A percentile compares a stretch with the other conserved stretches of the same genome.
Evolutionary conservation across 2,329 filamentous ascomycete species (phyloP).

Genomic region (Penicillium brevicompactum): DNA sequence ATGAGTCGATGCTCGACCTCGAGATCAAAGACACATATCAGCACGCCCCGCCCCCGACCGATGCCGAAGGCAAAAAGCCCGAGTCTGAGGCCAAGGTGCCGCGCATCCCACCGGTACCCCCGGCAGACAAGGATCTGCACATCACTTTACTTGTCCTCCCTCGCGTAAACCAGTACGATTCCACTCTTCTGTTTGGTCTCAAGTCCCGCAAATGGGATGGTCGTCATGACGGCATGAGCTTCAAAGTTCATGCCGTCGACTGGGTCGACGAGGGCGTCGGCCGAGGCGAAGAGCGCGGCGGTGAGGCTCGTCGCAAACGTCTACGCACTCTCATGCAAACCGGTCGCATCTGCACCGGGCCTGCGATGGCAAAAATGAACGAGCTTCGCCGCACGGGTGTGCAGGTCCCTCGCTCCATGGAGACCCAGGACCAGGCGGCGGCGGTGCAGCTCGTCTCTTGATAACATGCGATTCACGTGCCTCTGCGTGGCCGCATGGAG

Average conservation of each 20-base stretch:
- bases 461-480: conserved; percentile 1
- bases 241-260: conserved; percentile 76
- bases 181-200: conserved; percentile 76
- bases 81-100: conserved; percentile 28
- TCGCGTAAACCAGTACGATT: conserved; percentile 72
- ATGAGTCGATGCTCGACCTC: conserved; percentile 65
- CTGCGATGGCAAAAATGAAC: conserved; percentile 36
- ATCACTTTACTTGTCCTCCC: conserved; percentile 86
- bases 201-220: conserved; percentile 77
- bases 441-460: conserved; percentile 37
- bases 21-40: conserved; percentile 52
- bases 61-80: conserved; percentile 17
- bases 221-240: conserved; percentile 84
- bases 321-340: conserved; percentile 48
- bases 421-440: conserved; percentile 27
- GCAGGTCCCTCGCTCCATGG: conserved; percentile 31
- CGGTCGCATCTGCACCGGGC: conserved; percentile 46
- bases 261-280: conserved; percentile 75
- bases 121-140: conserved; percentile 74
- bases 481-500: background rate
- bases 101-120: conserved; percentile 52
- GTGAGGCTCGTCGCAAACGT: conserved; percentile 52
- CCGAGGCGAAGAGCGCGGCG: conserved; percentile 49
- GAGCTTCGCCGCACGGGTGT: conserved; percentile 36
- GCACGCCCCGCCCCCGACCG: conserved; percentile 48